Percentiles rank a stretch among this genome's conserved stretches.
Conservation (phyloP, 345 rosid genomes). For the Melaleuca alternifolia region DNA sequence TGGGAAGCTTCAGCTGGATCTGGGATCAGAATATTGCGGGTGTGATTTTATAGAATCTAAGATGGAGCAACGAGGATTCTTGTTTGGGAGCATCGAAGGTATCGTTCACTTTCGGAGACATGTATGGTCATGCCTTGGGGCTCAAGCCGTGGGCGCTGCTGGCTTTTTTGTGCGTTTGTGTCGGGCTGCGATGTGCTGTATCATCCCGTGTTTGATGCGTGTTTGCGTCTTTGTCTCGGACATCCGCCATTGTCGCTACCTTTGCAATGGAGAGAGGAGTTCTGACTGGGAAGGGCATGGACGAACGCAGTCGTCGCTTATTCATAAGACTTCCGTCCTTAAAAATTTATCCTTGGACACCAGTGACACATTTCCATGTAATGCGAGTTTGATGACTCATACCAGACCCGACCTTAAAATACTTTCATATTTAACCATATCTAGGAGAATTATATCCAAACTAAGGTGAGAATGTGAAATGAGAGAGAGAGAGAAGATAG, state of each 20-base stretch:
- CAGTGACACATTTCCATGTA: no score
- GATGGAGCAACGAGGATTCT: neutral
- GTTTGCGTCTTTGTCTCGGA: neutral
- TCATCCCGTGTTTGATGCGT: neutral
- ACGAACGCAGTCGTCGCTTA: neutral
- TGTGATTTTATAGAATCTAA: neutral
- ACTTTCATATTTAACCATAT: no score
- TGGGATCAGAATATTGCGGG: neutral
- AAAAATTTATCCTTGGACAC: neutral
- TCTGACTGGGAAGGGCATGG: neutral
- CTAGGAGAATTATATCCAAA: no score
- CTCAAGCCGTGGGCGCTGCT: neutral
- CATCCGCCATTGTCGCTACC: neutral
- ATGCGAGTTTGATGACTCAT: no score
- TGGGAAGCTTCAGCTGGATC: neutral
- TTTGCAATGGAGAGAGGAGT: neutral
- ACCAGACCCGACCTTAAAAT: no score
- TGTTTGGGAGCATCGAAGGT: neutral
- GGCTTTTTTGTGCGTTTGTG: neutral
- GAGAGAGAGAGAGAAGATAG: no score
- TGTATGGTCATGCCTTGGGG: neutral
- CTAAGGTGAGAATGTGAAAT: no score
- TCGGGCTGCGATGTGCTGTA: no score
- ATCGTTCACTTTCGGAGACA: neutral
- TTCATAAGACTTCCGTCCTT: neutral